Evolutionary conservation across 2,329 filamentous ascomycete genomes (phyloP).

Genomic region (Exophiala phaeomuriformis): DNA sequence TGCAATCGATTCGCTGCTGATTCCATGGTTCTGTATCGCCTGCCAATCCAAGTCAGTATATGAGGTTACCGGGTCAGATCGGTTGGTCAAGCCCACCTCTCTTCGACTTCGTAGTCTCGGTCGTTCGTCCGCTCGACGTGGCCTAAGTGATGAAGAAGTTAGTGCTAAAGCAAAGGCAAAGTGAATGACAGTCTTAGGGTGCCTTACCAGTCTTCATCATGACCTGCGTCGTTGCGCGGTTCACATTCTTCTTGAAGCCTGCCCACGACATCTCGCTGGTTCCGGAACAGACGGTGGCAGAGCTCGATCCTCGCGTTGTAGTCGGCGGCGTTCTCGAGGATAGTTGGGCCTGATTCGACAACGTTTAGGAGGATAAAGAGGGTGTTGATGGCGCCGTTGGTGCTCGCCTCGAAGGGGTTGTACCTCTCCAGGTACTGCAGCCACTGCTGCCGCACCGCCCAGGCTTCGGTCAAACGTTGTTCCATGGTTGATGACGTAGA

Average conservation of each 20-base stretch:
- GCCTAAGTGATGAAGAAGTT: constrained; percentile 42
- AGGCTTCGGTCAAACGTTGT: not conserved
- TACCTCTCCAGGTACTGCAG: not conserved
- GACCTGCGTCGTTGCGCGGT: constrained; percentile 96
- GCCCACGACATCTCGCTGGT: constrained; percentile 28
- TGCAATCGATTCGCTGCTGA: constrained; percentile 84
- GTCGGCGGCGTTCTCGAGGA: constrained; percentile 2
- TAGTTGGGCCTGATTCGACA: constrained; percentile 4
- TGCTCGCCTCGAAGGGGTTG: not conserved
- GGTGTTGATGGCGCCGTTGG: not conserved
- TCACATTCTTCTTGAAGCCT: constrained; percentile 95
- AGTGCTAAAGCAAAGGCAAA: constrained; percentile 4
- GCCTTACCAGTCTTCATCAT: constrained; percentile 93
- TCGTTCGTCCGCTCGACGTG: constrained; percentile 99
- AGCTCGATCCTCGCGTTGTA: constrained; percentile 5
- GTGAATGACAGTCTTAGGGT: constrained; percentile 26
- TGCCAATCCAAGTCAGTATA: constrained; percentile 33
- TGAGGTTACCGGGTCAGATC: not conserved
- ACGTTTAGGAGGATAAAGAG: constrained; percentile 3
- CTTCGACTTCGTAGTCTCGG: constrained; percentile 96
- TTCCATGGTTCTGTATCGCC: constrained; percentile 96
- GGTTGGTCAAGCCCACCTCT: constrained; percentile 51
- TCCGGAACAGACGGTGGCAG: not conserved
- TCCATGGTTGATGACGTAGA: not conserved
- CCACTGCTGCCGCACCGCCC: not conserved